Conservation (phyloP, 2,329 filamentous ascomycete genomes). For the Ophiostoma angusticollis region DNA sequence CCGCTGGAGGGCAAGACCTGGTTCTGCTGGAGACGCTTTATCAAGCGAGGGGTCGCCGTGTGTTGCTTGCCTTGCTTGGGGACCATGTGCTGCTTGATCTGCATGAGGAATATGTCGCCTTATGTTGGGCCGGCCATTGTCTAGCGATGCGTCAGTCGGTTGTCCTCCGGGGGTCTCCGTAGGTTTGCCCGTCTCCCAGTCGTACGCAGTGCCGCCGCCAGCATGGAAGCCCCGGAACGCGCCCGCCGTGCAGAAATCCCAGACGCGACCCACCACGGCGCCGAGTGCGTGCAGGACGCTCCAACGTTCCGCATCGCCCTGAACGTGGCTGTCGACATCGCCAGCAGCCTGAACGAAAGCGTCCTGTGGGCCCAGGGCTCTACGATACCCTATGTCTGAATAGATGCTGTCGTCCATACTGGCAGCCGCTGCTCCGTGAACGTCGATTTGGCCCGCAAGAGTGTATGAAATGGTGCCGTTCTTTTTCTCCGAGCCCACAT, state of each 20-base stretch:
- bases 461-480: constrained; percentile 27
- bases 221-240: constrained; percentile 79
- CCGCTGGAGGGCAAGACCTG: background rate
- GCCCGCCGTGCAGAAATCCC: constrained; percentile 65
- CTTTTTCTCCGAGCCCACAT: constrained; percentile 18
- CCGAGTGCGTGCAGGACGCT: constrained; percentile 48
- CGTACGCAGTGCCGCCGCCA: constrained; percentile 64
- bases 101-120: no score
- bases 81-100: no score
- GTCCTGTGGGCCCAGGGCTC: constrained; percentile 35
- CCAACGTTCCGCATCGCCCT: constrained; percentile 28
- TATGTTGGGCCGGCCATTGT: no score
- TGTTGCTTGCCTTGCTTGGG: no score
- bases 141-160: background rate
- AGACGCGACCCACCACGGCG: constrained; percentile 62
- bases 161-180: background rate
- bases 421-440: constrained; percentile 23
- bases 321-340: constrained; percentile 17
- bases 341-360: constrained; percentile 22
- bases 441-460: constrained; percentile 41
- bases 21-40: no score
- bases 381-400: constrained; percentile 44
- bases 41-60: no score
- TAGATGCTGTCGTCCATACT: constrained; percentile 40
- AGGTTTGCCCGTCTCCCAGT: constrained; percentile 21